Conservation (phyloP, 176 grass and related monocot species). For the Oryza meyeriana region DNA sequence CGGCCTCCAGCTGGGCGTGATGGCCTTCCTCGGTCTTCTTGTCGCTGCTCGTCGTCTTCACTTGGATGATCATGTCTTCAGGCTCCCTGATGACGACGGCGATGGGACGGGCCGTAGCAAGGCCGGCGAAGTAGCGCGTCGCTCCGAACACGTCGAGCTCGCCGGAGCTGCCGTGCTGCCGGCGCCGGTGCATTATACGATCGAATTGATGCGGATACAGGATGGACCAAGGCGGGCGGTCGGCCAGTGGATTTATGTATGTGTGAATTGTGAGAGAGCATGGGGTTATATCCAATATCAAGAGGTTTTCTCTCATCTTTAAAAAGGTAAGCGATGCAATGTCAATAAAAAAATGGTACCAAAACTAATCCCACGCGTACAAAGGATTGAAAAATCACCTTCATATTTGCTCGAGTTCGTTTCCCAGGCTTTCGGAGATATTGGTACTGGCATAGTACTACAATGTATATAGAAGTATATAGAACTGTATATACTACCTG, state of each 20-base stretch:
- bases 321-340: too few relatives aligned
- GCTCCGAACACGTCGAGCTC: conserved; percentile 59
- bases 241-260: not conserved
- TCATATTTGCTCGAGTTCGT: too few relatives aligned
- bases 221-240: not conserved
- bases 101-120: not conserved
- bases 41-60: not conserved
- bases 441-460: too few relatives aligned
- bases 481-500: too few relatives aligned
- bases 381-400: too few relatives aligned
- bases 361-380: too few relatives aligned
- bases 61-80: not conserved
- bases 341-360: too few relatives aligned
- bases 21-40: conserved; percentile 1
- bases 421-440: too few relatives aligned
- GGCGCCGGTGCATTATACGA: conserved; percentile 2
- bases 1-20: not conserved
- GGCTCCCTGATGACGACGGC: not conserved
- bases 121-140: conserved; percentile 38
- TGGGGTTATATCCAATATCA: not conserved
- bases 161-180: conserved; percentile 27
- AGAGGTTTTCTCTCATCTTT: too few relatives aligned
- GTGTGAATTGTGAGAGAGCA: too few relatives aligned
- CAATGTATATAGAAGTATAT: too few relatives aligned
- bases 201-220: not conserved